phyloP scores from a whole-genome alignment of 2,329 filamentous ascomycete species.

The Fusarium sp. region DNA sequence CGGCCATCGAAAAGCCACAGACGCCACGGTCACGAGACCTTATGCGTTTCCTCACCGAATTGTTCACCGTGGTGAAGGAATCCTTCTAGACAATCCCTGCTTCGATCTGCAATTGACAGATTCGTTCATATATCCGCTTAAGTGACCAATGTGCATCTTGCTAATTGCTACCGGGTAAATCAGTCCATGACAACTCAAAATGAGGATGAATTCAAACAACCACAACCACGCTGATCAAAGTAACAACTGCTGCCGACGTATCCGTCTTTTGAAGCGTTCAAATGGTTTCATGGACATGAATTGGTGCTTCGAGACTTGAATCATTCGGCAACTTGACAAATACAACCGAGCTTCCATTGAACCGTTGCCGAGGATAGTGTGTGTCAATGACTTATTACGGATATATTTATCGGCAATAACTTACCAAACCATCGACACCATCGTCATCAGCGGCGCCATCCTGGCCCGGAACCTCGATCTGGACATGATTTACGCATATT shows the following conservation, averaged over 20 bases:
- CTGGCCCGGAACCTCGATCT: slow-evolving; percentile 16
- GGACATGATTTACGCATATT: slow-evolving; percentile 4
- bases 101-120: slow-evolving; percentile 27
- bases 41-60: slow-evolving; percentile 3
- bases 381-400: background rate
- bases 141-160: slow-evolving; percentile 12
- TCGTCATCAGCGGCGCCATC: slow-evolving; percentile 26
- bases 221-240: background rate
- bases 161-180: slow-evolving; percentile 22
- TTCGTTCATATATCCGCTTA: slow-evolving; percentile 14
- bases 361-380: slow-evolving; percentile 33
- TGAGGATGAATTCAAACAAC: background rate
- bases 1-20: slow-evolving; percentile 3
- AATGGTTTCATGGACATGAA: background rate
- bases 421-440: slow-evolving; percentile 12
- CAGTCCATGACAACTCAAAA: slow-evolving; percentile 1
- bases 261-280: slow-evolving; percentile 4
- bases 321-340: slow-evolving; percentile 5
- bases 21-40: slow-evolving; percentile 24
- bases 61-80: slow-evolving; percentile 31
- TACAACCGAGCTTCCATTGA: slow-evolving; percentile 39
- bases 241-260: slow-evolving; percentile 15
- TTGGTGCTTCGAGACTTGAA: background rate
- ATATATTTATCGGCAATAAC: slow-evolving; percentile 41
- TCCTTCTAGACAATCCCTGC: slow-evolving; percentile 12